Conservation (phyloP, 345 rosid species). For the Eucalyptus sp. region DNA sequence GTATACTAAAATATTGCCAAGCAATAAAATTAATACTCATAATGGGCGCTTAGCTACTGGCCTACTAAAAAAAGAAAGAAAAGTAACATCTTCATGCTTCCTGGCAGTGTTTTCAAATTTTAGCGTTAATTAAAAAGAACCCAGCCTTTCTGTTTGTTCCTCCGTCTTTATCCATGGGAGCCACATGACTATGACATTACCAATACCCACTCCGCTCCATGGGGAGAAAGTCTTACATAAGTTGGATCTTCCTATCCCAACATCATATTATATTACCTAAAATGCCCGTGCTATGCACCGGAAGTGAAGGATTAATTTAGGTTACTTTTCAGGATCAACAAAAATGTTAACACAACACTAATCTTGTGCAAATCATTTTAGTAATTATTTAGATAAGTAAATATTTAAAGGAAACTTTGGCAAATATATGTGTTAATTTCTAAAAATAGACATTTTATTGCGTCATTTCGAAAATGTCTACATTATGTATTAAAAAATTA, state of each 20-base stretch:
- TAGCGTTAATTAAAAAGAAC: neutral
- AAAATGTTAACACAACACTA: too few relatives aligned
- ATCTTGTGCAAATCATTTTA: too few relatives aligned
- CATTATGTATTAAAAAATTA: too few relatives aligned
- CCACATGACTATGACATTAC: neutral
- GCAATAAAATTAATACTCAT: neutral
- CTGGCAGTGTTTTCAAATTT: neutral
- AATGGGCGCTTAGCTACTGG: neutral
- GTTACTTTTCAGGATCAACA: neutral
- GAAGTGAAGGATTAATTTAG: neutral
- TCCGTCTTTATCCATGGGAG: neutral
- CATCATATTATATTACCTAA: neutral
- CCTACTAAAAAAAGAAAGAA: neutral
- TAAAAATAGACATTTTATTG: neutral
- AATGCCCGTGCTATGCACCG: neutral
- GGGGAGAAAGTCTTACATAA: neutral
- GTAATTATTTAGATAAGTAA: neutral
- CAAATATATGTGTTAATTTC: neutral
- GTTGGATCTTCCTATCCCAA: neutral
- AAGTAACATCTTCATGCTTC: neutral
- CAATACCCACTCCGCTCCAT: neutral
- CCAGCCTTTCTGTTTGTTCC: neutral
- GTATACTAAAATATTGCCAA: neutral
- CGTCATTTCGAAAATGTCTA: neutral
- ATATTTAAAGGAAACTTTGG: neutral